Evolutionary conservation across 2,329 filamentous ascomycete species (phyloP).

Genomic region (Lachnellula subtilissima): DNA sequence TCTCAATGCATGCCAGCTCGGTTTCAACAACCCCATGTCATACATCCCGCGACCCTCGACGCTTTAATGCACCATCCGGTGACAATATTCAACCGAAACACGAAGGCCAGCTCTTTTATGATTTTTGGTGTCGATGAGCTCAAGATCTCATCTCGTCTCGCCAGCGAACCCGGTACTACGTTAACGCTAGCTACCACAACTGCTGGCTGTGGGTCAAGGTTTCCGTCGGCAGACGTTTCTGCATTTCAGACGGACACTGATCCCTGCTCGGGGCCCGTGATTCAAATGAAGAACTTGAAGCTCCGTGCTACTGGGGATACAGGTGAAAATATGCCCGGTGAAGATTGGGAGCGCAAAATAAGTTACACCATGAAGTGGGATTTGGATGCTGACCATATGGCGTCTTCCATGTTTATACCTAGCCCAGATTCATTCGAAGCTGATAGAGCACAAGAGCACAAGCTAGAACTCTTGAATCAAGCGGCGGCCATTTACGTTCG

Average conservation of each 20-base stretch:
- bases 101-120: conserved; percentile 40
- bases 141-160: conserved; percentile 18
- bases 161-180: conserved; percentile 1
- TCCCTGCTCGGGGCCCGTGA: neutral
- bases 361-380: neutral
- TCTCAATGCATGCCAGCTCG: conserved; percentile 4
- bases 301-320: neutral
- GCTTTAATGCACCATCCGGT: conserved; percentile 32
- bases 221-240: neutral
- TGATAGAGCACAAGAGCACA: neutral
- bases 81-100: conserved; percentile 21
- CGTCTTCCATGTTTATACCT: neutral
- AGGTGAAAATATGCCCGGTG: neutral
- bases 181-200: conserved; percentile 1
- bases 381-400: neutral
- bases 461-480: neutral
- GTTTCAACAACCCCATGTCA: conserved; percentile 37
- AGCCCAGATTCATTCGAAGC: neutral
- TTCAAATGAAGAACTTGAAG: neutral
- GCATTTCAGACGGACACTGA: neutral
- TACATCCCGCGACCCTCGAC: conserved; percentile 54
- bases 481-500: conserved; percentile 1
- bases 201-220: neutral
- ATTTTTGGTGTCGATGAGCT: conserved; percentile 32
- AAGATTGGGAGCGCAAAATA: neutral